phyloP scores from a whole-genome alignment of 2,329 filamentous ascomycete genomes.

The Fusarium sp. region DNA sequence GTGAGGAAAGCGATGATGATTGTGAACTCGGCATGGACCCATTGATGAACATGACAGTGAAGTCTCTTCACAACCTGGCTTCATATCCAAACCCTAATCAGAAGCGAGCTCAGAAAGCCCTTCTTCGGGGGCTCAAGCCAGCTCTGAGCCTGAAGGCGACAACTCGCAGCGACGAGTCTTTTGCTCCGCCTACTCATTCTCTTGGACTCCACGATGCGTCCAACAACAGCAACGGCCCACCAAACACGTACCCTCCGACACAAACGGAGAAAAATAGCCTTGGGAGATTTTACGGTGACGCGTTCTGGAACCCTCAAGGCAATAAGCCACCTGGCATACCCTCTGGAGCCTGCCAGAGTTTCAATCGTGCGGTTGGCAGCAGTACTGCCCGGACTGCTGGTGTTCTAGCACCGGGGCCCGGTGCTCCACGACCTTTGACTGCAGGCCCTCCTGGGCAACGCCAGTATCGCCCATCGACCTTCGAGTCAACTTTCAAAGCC shows the following conservation, averaged over 20 bases:
- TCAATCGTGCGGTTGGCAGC: constrained; percentile 30
- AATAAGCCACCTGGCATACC: constrained; percentile 13
- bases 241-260: constrained; percentile 10
- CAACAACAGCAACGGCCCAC: constrained; percentile 9
- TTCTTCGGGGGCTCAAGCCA: constrained; percentile 52
- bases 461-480: constrained; percentile 60
- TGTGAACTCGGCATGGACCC: constrained; percentile 48
- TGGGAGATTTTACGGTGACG: constrained; percentile 25
- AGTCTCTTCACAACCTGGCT: constrained; percentile 65
- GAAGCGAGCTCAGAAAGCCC: constrained; percentile 62
- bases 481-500: constrained; percentile 55
- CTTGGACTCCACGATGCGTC: constrained; percentile 17
- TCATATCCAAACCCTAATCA: constrained; percentile 69
- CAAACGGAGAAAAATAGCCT: constrained; percentile 25
- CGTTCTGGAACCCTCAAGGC: constrained; percentile 12
- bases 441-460: constrained; percentile 68
- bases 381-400: constrained; percentile 22
- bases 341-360: constrained; percentile 16
- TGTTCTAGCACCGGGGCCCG: constrained; percentile 50
- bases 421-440: constrained; percentile 64
- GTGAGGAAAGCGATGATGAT: constrained; percentile 49
- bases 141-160: constrained; percentile 29
- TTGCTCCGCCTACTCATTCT: constrained; percentile 15
- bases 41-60: constrained; percentile 57
- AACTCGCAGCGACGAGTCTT: constrained; percentile 24